Conservation (phyloP, 2,329 filamentous ascomycete species). For the Hymenoscyphus scutula region DNA sequence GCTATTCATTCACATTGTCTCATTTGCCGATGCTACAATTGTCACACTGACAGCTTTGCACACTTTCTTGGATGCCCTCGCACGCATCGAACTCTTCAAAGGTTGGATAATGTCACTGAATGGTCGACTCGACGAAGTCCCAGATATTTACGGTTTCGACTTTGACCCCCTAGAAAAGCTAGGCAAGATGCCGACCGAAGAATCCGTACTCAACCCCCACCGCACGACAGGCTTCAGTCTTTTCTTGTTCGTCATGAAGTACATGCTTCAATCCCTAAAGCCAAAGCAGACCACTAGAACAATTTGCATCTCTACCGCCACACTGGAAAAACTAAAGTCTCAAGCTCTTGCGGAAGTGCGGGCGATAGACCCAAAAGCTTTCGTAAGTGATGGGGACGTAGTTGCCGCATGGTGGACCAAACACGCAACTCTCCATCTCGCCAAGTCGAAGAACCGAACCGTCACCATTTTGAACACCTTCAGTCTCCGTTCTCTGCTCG, state of each 20-base stretch:
- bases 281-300: conserved; percentile 28
- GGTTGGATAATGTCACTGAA: conserved; percentile 40
- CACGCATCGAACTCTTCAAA: conserved; percentile 41
- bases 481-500: conserved; percentile 34
- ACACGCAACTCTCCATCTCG: conserved; percentile 26
- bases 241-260: conserved; percentile 37
- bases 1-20: conserved; percentile 47
- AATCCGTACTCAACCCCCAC: conserved; percentile 30
- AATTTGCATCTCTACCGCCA: conserved; percentile 40
- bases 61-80: conserved; percentile 47
- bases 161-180: conserved; percentile 39
- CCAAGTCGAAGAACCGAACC: conserved; percentile 29
- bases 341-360: conserved; percentile 36
- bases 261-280: conserved; percentile 37
- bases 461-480: conserved; percentile 43
- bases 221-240: conserved; percentile 33
- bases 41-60: conserved; percentile 48
- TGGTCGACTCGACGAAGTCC: conserved; percentile 7
- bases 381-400: conserved; percentile 48
- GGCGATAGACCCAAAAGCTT: conserved; percentile 29
- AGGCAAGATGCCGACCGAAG: conserved; percentile 31
- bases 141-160: conserved; percentile 21
- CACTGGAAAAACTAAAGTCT: conserved; percentile 35
- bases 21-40: conserved; percentile 50
- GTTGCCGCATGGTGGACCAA: conserved; percentile 43